Conservation (phyloP, 225 moss, liverwort and hornwort genomes). For the Pseudoscleropodium purum region DNA sequence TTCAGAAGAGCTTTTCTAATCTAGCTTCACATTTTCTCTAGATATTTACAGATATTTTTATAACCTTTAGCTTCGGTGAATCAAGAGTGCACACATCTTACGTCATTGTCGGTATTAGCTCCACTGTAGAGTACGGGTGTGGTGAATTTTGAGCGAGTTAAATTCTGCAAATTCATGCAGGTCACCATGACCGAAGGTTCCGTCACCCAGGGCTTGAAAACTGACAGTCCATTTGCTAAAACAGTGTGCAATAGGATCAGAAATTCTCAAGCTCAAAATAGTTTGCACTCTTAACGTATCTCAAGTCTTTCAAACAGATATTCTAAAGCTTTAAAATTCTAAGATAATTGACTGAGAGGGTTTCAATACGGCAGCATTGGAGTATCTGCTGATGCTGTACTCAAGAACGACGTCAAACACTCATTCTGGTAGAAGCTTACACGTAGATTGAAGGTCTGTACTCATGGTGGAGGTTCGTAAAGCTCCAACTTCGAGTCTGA, state of each 20-base stretch:
- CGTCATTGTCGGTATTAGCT: not conserved
- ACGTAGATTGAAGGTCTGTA: not conserved
- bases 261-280: not conserved
- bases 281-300: too few species aligned
- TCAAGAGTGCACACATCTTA: not conserved
- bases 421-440: not conserved
- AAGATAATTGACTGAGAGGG: not conserved
- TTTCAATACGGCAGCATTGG: not conserved
- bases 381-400: not conserved
- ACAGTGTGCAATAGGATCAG: not conserved
- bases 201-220: not conserved
- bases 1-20: not conserved
- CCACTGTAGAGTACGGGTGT: not conserved
- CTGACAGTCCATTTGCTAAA: not conserved
- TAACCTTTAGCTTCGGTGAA: not conserved
- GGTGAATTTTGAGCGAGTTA: not conserved
- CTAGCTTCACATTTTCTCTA: not conserved
- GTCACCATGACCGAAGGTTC: not conserved
- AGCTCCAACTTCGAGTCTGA: conserved; percentile 26
- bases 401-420: not conserved
- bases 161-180: not conserved
- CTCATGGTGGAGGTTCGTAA: not conserved
- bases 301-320: not conserved
- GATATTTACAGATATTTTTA: not conserved
- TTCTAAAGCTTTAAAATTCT: not conserved